Evolutionary conservation across 2,329 filamentous ascomycete species (phyloP), one percentile per base, ranked within the genome.

Genomic region (Fusarium musae): DNA sequence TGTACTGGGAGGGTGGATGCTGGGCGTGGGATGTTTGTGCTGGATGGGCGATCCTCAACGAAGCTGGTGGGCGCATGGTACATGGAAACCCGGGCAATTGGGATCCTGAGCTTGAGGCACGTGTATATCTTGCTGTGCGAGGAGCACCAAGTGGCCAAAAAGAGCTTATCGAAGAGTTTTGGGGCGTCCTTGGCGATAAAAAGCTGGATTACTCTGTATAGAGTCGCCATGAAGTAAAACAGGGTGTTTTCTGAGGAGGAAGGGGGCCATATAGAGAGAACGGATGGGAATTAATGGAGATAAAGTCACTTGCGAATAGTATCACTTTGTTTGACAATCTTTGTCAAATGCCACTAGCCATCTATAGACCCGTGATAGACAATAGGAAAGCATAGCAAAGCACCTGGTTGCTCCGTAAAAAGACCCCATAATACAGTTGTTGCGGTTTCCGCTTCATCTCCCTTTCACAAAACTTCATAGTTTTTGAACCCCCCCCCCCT

Each of bases 1-100:
- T 90, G 28, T 96, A 94, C 80, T 96, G 93, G 93, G 93, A 96
- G 83, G 93, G 92, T 42, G 93, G 93, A 1, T 94, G 92, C 81
- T 96, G 93, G 89, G 92, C 93, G 4, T 96, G 93, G 93, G 93
- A 96, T 80, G 93, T 96, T 5, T 93, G 92, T 78, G 93, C 93
- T 9, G 93, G 91, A 0, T 95, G 93, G 93, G 90, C 91, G 65
- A 91, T 96, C 68, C 83, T 96, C 32, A 83, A 84, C 36, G 93
- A 96, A 84, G 92, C 93, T 0, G 93, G 93, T 0, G 93, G 93
- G 0, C 84, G 89, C 58, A 89, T 96, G 85, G 92, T 88, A 12
- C 87, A 92, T 78, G 92, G 90, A 9, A 95, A 95, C 79, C 90
- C 92, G 1, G 93, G 92, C 0, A 87, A 88, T 62, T 95, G 93